Evolutionary conservation across 352 stramenopile genomes (phyloP), one percentile per base, ranked within the genome.

Genomic region (Globisporangium viniferum): DNA sequence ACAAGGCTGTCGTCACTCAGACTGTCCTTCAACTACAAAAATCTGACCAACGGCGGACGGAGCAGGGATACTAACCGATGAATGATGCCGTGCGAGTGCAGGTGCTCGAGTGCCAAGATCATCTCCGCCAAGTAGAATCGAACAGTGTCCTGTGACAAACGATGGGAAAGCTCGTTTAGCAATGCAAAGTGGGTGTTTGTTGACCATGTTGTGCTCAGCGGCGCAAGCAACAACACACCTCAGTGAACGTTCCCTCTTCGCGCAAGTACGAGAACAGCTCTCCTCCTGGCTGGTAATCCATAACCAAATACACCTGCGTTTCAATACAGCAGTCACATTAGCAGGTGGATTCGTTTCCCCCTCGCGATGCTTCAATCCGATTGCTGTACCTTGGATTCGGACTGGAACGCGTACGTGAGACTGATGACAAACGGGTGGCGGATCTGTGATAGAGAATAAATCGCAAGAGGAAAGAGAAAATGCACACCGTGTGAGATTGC

Each of bases 61-160:
- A 12, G 2, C n/a, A 49, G 29, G 29, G 57, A 6, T 6, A 66
- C 73, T 6, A 60, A 94, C 83, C 88, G 86, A 68, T 96, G 87
- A 35, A 92, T 96, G 66, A 96, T 94, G 54, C 86, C 87, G 35
- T 91, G 75, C 20, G 71, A 70, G 68, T 96, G 89, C n/a, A 95
- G 67, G 66, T 93, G 84, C 59, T 94, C 86, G 31, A 96, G 69
- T 0, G 87, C 89, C 20, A 96, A 73, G 51, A 95, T 79, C 80
- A 96, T 95, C 71, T 96, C 89, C 2, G 89, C 87, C 48, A 93
- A 54, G 57, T 96, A 95, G 72, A 95, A 94, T 1, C 86, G 84
- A 35, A 72, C 74, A 14, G 73, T 80, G n/a, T 89, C 81, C 82
- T 93, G 41, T 14, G 2, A 66, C n/a, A 5, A 35, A 31, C 29